These are phyloP conservation scores for Colletotrichum sp. DNA, from an alignment of 2,329 filamentous ascomycete genomes.

Conservation along the genomic window DNA sequence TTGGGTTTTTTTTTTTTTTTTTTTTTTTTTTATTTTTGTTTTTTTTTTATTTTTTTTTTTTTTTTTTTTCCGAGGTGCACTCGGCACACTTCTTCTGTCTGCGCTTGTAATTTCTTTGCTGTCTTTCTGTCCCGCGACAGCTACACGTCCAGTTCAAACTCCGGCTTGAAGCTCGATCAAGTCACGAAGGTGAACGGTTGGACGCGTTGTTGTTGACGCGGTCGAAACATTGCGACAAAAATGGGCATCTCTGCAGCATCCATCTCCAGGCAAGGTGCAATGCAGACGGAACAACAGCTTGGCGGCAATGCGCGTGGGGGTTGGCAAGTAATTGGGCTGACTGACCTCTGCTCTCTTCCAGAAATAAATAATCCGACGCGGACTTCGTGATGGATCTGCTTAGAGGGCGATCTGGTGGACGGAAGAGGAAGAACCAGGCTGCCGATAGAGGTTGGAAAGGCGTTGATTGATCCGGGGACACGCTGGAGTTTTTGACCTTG, in stretches of 20 bases:
- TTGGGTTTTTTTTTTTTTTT: no score
- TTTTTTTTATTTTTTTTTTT: no score
- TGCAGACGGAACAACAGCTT: background rate
- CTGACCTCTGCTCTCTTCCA: constrained; percentile 15
- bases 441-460: constrained; percentile 21
- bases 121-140: background rate
- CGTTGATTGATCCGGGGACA: constrained; percentile 22
- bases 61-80: background rate
- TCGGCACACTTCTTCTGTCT: background rate
- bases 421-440: constrained; percentile 24
- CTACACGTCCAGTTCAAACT: background rate
- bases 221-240: background rate
- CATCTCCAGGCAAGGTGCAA: background rate
- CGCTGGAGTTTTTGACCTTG: constrained; percentile 22
- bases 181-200: background rate
- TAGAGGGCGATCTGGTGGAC: constrained; percentile 19
- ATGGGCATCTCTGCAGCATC: background rate
- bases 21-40: no score
- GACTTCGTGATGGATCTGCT: constrained; percentile 21
- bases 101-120: background rate
- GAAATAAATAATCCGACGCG: constrained; percentile 11
- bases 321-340: constrained; percentile 1
- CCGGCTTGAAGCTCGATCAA: background rate
- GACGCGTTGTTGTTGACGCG: background rate
- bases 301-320: background rate